Evolutionary conservation across 176 grass and related monocot species (phyloP).

Genomic region (Paspalum vaginatum): DNA sequence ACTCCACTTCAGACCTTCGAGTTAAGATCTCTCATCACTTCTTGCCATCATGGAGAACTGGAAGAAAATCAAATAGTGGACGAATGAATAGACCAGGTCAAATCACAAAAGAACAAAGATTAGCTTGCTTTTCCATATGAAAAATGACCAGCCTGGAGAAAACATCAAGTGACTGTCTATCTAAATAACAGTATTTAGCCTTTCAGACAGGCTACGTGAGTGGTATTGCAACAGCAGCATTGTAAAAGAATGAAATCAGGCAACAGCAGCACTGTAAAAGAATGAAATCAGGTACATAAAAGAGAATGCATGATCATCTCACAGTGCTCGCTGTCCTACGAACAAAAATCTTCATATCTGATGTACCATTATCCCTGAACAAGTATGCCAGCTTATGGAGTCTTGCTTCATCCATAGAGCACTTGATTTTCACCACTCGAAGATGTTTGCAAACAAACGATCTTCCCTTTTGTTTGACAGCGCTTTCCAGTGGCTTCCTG

Average conservation of each 20-base stretch:
- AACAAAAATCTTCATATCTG: conserved; percentile 27
- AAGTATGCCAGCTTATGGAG: conserved; percentile 43
- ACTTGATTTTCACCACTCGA: conserved; percentile 42
- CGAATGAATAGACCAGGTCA: neutral
- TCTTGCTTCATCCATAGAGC: conserved; percentile 39
- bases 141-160: neutral
- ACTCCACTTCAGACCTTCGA: conserved; percentile 12
- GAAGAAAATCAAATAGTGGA: neutral
- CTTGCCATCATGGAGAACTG: neutral
- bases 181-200: too few species aligned
- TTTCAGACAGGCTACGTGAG: neutral
- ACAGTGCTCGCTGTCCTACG: conserved; percentile 15
- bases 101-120: neutral
- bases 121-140: neutral
- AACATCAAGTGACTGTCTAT: neutral
- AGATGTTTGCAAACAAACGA: conserved; percentile 40
- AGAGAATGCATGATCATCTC: conserved; percentile 24
- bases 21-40: neutral
- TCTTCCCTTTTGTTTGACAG: neutral
- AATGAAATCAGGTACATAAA: conserved; percentile 2
- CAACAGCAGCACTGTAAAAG: neutral
- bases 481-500: conserved; percentile 1
- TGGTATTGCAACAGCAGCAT: neutral
- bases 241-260: neutral
- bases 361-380: conserved; percentile 24